Percentiles rank a stretch among this genome's conserved stretches.
These are phyloP conservation scores for Buxus sempervirens DNA, from an alignment of 164 flowering plant species.

Conservation along the genomic window DNA sequence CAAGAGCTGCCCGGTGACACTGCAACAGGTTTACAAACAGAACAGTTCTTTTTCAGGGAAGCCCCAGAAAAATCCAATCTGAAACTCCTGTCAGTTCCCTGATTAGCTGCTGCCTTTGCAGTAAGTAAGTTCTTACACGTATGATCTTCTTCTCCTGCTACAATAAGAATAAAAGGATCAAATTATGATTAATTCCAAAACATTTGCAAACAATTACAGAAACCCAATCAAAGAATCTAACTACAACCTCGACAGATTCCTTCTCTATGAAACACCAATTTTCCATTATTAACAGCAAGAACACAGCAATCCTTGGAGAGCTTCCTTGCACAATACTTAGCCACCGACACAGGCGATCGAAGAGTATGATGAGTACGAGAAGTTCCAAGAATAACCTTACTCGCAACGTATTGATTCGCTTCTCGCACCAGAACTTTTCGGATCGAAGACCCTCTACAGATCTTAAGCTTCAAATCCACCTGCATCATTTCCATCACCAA, in stretches of 20 bases:
- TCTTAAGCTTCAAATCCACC: constrained; percentile 93
- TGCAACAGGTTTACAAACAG: constrained; percentile 37
- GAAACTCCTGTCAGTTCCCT: constrained; percentile 3
- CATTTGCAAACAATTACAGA: background rate
- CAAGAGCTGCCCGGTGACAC: constrained; percentile 15
- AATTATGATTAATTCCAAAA: background rate
- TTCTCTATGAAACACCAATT: constrained; percentile 64
- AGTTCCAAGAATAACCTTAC: constrained; percentile 64
- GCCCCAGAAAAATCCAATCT: constrained; percentile 6
- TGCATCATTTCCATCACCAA: constrained; percentile 20
- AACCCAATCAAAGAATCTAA: background rate
- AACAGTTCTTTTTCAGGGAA: constrained; percentile 34
- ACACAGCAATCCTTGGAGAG: constrained; percentile 61
- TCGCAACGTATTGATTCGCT: constrained; percentile 53
- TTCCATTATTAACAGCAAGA: constrained; percentile 82
- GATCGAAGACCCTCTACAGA: constrained; percentile 73
- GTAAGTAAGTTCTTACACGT: constrained; percentile 35
- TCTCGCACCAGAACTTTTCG: constrained; percentile 64
- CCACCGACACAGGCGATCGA: constrained; percentile 58
- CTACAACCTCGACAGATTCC: constrained; percentile 31
- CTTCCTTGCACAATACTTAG: constrained; percentile 79
- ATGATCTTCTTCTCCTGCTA: constrained; percentile 29
- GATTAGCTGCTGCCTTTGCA: constrained; percentile 1
- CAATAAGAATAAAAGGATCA: background rate
- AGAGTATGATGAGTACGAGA: constrained; percentile 40